Evolutionary conservation across 2,329 filamentous ascomycete species (phyloP), one percentile per base, ranked within the genome.

Genomic region (Cercospora nicotianae): DNA sequence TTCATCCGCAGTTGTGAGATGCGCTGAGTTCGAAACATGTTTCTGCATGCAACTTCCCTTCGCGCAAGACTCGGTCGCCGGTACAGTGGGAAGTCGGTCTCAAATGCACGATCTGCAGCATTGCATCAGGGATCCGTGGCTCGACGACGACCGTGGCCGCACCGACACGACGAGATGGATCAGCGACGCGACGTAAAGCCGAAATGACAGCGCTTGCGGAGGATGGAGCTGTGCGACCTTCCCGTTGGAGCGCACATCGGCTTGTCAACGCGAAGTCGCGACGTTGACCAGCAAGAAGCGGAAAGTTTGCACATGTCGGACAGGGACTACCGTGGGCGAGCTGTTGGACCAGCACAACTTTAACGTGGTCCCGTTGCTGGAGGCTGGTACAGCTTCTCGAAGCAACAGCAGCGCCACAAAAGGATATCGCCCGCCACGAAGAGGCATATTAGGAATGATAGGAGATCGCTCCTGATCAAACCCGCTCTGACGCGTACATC

Each of bases 201-300:
- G 61, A 63, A 63, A 63, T 63, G 61, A 63, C 48, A 45, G 59
- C 39, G 26, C 59, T 30, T 53, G 48, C 23, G 48, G 48, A 53
- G 48, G 23, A 53, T 28, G 48, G 48, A 53, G 48, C 48, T 58
- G 55, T 33, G 16, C 55, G 28, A 58, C 55, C 28, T 58, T 31
- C 31, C n/a, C 53, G 30, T 58, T 58, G 55, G 3, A 58, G 55
- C 55, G 55, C 28, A 28, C 28, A 33, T 30, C 8, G 53, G 7
- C 23, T 28, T 31, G 28, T 13, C 16, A 20, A n/a, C 12, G 28
- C 23, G 51, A 28, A 55, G 51, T 55, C 18, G 42, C 42, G 42
- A 48, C 53, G 20, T 30, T 28, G 13, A n/a, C 12, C 9, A 18
- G 26, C 28, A 33, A 20, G n/a, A 31, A 9, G 55, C 28, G n/a